Evolutionary conservation across 2,329 filamentous ascomycete species (phyloP).

Genomic region (Beauveria bassiana): DNA sequence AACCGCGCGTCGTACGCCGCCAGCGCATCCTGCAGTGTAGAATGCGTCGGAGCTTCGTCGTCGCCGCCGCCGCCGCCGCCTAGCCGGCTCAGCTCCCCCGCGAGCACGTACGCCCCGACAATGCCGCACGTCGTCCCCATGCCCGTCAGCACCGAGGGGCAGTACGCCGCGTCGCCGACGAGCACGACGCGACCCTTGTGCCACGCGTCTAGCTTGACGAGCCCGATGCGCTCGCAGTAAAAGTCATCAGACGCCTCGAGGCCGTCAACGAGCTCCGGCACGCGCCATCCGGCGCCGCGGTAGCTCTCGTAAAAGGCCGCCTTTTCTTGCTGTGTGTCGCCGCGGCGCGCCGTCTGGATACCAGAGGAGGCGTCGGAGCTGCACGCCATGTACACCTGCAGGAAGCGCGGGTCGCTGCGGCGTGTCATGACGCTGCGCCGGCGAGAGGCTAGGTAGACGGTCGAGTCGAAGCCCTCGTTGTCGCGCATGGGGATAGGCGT

Average conservation of each 20-base stretch:
- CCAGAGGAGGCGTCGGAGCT: constrained; percentile 12
- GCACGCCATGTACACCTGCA: constrained; percentile 32
- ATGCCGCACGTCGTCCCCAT: constrained; percentile 43
- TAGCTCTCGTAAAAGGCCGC: constrained; percentile 30
- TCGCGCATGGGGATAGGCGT: constrained; percentile 19
- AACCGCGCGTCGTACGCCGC: constrained; percentile 36
- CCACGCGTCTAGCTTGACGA: constrained; percentile 38
- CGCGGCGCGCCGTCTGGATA: constrained; percentile 15
- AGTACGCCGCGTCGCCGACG: constrained; percentile 47
- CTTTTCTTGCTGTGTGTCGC: constrained; percentile 32
- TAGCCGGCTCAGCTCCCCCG: constrained; percentile 38
- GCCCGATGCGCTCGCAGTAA: constrained; percentile 36
- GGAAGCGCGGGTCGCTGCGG: constrained; percentile 26
- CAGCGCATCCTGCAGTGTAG: constrained; percentile 25
- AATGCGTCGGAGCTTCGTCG: neutral
- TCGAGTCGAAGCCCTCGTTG: constrained; percentile 26
- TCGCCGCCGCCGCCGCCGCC: constrained; percentile 12
- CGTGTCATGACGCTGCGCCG: constrained; percentile 33
- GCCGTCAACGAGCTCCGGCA: constrained; percentile 31
- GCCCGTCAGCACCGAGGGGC: constrained; percentile 40
- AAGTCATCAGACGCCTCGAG: constrained; percentile 37
- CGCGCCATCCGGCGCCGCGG: constrained; percentile 34
- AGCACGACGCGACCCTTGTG: constrained; percentile 39
- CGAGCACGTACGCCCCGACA: constrained; percentile 46
- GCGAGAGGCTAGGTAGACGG: constrained; percentile 27